These are phyloP conservation scores for Neocatenulostroma microsporum DNA, from an alignment of 2,329 filamentous ascomycete genomes.

Conservation along the genomic window DNA sequence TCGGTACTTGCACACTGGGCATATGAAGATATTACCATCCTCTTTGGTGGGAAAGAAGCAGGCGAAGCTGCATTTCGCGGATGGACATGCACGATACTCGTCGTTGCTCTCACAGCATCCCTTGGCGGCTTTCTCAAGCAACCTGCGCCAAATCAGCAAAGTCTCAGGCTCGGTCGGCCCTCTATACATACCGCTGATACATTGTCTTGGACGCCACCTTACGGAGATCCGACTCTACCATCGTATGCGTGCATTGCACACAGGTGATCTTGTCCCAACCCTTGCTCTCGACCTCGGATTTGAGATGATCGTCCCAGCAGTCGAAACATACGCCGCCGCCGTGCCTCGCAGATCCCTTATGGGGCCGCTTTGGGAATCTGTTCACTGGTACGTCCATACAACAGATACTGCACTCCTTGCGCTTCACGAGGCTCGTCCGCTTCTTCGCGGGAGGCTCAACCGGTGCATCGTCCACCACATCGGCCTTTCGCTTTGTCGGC, in stretches of 20 bases:
- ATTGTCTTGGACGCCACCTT: conserved; percentile 6
- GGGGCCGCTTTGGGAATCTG: conserved; percentile 8
- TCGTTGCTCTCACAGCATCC: conserved; percentile 2
- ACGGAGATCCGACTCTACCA: conserved; percentile 10
- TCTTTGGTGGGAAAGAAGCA: conserved; percentile 12
- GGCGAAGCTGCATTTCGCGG: conserved; percentile 11
- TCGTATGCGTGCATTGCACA: conserved; percentile 11
- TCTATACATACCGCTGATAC: conserved; percentile 6
- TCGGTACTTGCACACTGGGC: too few species aligned
- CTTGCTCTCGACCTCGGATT: conserved; percentile 9
- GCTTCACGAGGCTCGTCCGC: conserved; percentile 3
- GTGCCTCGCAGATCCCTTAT: conserved; percentile 2
- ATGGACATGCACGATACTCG: conserved; percentile 7
- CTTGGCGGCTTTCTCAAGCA: conserved; percentile 10
- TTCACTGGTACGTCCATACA: conserved; percentile 5
- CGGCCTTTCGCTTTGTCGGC: too few species aligned
- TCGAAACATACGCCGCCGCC: conserved; percentile 10
- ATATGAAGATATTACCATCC: too few species aligned
- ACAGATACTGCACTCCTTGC: conserved; percentile 14
- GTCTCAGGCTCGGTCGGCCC: background rate
- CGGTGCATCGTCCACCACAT: too few species aligned
- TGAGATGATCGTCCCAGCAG: conserved; percentile 13
- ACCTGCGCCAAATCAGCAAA: conserved; percentile 3
- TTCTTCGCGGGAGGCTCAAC: too few species aligned
- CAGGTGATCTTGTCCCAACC: conserved; percentile 10